phyloP scores from a whole-genome alignment of 352 stramenopile genomes.

The Globisporangium cylindrosporum region DNA sequence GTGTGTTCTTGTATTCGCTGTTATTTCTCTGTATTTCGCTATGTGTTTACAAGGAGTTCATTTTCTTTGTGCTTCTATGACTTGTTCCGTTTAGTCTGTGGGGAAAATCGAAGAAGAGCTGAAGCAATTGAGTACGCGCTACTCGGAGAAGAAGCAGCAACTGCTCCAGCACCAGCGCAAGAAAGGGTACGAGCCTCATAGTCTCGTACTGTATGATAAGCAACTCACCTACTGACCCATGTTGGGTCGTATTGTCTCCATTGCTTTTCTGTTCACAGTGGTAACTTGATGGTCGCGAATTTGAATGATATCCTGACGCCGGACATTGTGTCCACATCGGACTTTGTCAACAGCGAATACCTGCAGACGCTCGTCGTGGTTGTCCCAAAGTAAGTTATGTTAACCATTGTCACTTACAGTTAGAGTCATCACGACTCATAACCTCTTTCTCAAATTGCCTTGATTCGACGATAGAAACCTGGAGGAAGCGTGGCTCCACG shows the following conservation, averaged over 20 bases:
- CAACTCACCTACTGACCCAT: background rate
- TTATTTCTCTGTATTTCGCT: background rate
- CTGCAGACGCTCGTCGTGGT: constrained; percentile 96
- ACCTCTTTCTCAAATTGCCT: background rate
- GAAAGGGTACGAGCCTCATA: constrained; percentile 60
- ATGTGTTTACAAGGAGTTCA: background rate
- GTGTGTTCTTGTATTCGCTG: constrained; percentile 30
- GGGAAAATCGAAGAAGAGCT: constrained; percentile 97
- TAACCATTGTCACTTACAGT: background rate
- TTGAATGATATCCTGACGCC: constrained; percentile 94
- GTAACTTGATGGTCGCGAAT: constrained; percentile 94
- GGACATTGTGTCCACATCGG: constrained; percentile 81
- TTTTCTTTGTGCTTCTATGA: constrained; percentile 11
- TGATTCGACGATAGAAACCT: constrained; percentile 40
- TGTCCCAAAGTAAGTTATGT: constrained; percentile 79
- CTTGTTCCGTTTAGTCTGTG: constrained; percentile 48
- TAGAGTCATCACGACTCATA: background rate
- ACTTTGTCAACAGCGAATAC: constrained; percentile 97
- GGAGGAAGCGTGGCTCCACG: constrained; percentile 87
- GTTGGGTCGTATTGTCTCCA: background rate
- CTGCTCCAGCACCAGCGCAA: constrained; percentile 91
- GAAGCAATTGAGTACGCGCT: constrained; percentile 92
- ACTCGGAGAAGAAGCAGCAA: constrained; percentile 93
- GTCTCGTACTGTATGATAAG: background rate
- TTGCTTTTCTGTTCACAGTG: constrained; percentile 26